phyloP scores from a whole-genome alignment of 2,329 filamentous ascomycete species.

The Xylaria sp. region DNA sequence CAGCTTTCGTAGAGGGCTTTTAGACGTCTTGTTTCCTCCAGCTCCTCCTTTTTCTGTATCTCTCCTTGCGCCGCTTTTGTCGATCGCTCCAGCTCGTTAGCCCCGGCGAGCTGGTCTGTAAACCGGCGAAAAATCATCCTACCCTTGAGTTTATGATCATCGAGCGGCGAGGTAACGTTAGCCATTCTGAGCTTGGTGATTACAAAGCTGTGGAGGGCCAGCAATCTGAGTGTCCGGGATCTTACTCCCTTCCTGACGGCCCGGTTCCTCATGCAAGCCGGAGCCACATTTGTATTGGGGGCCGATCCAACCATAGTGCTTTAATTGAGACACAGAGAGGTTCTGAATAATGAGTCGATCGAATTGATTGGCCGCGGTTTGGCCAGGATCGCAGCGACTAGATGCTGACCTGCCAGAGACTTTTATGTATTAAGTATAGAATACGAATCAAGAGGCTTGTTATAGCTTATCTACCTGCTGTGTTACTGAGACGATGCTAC shows the following conservation, averaged over 20 bases:
- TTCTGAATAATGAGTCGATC: neutral
- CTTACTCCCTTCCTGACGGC: neutral
- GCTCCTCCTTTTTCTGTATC: conserved; percentile 31
- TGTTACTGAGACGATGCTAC: neutral
- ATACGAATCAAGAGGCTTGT: neutral
- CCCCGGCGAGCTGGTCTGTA: conserved; percentile 30
- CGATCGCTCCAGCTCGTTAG: conserved; percentile 31
- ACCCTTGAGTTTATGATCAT: conserved; percentile 19
- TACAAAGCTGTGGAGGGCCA: neutral
- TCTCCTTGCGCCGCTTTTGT: conserved; percentile 32
- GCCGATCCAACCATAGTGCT: neutral
- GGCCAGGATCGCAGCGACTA: too few relatives aligned
- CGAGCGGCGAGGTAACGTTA: neutral
- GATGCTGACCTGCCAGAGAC: neutral
- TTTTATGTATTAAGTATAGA: neutral
- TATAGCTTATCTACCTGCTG: neutral
- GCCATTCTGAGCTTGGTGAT: conserved; percentile 2
- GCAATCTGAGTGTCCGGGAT: neutral
- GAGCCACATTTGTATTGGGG: neutral
- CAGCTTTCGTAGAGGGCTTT: conserved; percentile 25
- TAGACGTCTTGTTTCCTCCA: conserved; percentile 19
- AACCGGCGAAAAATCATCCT: conserved; percentile 31
- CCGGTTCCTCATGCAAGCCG: neutral
- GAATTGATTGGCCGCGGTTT: neutral
- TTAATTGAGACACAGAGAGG: neutral